Percentiles rank a stretch among this genome's conserved stretches.
phyloP scores from a whole-genome alignment of 805 yeast species.

The Monosporozyma yasuniensis region DNA sequence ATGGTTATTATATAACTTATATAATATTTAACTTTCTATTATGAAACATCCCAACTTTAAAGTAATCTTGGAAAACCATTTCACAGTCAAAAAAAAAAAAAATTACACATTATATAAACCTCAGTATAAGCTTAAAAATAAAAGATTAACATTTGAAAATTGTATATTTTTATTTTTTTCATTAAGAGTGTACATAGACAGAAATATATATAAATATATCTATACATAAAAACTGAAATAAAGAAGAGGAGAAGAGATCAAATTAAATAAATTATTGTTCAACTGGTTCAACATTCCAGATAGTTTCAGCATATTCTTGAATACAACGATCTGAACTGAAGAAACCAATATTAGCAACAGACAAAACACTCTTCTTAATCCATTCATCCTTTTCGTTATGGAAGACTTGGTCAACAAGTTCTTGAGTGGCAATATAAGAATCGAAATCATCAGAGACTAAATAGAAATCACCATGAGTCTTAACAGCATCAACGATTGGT shows the following conservation, averaged over 20 bases:
- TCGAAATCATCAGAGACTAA: conserved; percentile 86
- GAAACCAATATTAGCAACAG: conserved; percentile 91
- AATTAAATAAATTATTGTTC: conserved; percentile 11
- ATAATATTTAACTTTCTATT: no score
- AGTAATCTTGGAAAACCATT: no score
- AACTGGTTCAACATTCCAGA: conserved; percentile 84
- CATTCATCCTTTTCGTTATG: conserved; percentile 55
- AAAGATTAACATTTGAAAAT: no score
- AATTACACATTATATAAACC: no score
- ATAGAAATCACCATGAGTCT: conserved; percentile 73
- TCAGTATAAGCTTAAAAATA: no score
- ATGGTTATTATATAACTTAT: no score
- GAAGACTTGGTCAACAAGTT: conserved; percentile 63
- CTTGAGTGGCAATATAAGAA: conserved; percentile 75
- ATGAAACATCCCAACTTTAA: no score
- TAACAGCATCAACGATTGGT: conserved; percentile 60
- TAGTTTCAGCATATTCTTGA: conserved; percentile 82
- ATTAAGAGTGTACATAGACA: no score
- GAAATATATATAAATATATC: not conserved
- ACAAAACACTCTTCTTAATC: conserved; percentile 64
- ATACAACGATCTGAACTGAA: conserved; percentile 86
- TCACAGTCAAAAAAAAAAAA: no score
- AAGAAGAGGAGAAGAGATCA: not conserved
- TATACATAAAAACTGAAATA: not conserved
- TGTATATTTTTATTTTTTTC: no score